These are phyloP conservation scores for Gossypium laxum DNA, from an alignment of 441 rosid genomes.

Conservation along the genomic window DNA sequence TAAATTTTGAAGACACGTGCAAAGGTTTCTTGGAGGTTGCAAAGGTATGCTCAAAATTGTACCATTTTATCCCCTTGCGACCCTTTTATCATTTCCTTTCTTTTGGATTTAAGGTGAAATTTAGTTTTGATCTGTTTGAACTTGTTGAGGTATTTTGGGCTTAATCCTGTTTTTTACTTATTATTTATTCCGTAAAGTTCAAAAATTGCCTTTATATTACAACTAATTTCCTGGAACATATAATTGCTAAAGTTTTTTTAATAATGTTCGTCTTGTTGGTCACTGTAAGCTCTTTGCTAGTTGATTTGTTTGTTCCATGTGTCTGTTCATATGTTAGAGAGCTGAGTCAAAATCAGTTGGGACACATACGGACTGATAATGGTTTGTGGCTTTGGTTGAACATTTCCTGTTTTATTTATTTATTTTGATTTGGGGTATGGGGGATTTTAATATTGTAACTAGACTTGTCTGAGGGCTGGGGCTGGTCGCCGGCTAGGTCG, in stretches of 20 bases:
- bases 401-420: too few relatives aligned
- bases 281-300: not conserved
- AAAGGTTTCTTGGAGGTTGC: conserved; percentile 97
- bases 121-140: not conserved
- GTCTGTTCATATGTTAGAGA: too few relatives aligned
- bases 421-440: too few relatives aligned
- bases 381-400: too few relatives aligned
- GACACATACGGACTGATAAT: too few relatives aligned
- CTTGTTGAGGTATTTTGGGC: not conserved
- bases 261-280: not conserved
- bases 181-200: not conserved
- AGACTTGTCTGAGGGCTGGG: not conserved
- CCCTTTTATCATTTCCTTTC: not conserved
- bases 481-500: too few relatives aligned
- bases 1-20: conserved; percentile 97
- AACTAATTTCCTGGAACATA: not conserved
- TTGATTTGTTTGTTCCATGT: not conserved
- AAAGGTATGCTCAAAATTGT: conserved; percentile 44
- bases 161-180: not conserved
- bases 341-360: too few relatives aligned
- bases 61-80: not conserved
- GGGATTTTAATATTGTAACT: not conserved
- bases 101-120: not conserved
- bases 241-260: too few relatives aligned
- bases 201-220: not conserved